Evolutionary conservation across 768 basidiomycete species (phyloP).

Genomic region (Suillus weaverae): DNA sequence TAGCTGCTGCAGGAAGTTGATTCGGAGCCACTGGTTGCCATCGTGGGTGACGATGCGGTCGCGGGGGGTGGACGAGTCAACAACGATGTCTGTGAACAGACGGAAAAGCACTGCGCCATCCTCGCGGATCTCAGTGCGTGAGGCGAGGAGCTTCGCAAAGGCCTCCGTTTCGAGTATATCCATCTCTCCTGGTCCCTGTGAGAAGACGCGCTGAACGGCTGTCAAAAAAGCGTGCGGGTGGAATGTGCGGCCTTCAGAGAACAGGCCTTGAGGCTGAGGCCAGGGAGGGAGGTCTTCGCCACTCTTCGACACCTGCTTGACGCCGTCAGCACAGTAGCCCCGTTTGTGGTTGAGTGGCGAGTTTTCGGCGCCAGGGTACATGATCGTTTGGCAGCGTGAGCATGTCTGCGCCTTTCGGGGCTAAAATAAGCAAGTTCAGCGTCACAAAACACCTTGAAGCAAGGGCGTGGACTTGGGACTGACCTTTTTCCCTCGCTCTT

Average conservation of each 20-base stretch:
- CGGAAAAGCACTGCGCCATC: neutral
- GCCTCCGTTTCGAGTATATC: neutral
- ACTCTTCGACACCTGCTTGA: neutral
- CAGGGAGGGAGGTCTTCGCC: constrained; percentile 2
- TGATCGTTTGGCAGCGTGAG: constrained; percentile 7
- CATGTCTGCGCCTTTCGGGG: neutral
- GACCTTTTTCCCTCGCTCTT: neutral
- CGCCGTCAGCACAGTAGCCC: neutral
- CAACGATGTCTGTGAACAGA: neutral
- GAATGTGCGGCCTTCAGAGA: neutral
- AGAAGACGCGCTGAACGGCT: neutral
- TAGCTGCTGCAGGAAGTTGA: neutral
- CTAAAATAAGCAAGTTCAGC: constrained; percentile 6
- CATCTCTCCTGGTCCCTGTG: neutral
- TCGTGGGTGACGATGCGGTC: neutral
- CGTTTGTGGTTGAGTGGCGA: constrained; percentile 5
- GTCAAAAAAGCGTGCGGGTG: neutral
- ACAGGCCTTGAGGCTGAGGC: constrained; percentile 10
- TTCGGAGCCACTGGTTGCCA: neutral
- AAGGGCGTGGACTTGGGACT: constrained; percentile 2
- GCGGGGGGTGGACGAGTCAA: neutral
- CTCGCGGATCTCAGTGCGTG: neutral
- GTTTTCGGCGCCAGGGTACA: constrained; percentile 7
- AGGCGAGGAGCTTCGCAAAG: neutral
- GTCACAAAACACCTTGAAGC: neutral